Evolutionary conservation across 768 basidiomycete species (phyloP), one percentile per base, ranked within the genome.

Genomic region (Kwoniella bestiolae): DNA sequence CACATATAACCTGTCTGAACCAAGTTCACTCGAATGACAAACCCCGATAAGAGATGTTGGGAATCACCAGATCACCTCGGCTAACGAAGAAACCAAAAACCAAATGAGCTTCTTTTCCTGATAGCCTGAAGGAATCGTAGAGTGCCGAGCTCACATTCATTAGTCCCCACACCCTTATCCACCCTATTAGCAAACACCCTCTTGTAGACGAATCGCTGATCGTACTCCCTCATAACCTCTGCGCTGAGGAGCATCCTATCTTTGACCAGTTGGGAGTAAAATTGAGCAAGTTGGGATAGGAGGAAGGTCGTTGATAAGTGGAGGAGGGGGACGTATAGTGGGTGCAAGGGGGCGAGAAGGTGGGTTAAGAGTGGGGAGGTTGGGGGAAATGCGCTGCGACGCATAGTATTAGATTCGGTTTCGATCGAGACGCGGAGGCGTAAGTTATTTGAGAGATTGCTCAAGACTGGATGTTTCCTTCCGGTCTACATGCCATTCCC

Each of bases 161-260:
- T 65, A 16, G 79, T 80, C 52, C 74, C 72, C 11, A 75, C 72
- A 23, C 70, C 60, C 41, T 73, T 57, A 68, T 80, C 79, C 29
- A 76, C 73, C 62, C 66, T 68, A 31, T 69, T 67, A 7, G 69
- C 71, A 65, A 76, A 79, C 28, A 80, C 63, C 65, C 72, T 66
- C 56, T 75, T 76, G 53, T 80, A 80, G 1, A 80, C 79, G 51
- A 80, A 80, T 45, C 76, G 60, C 55, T 71, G 67, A 57, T 80
- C 78, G 55, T 80, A 80, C 68, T 80, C 79, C 52, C 76, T 67
- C 79, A 80, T 80, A 23, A 80, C 79, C 63, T 80, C 79, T 11
- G 76, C 70, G 32, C 66, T 67, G 44, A 80, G 67, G 9, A 77
- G 55, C 75, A 76, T 73, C 46, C 72, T 64, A 59, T 80, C 79